Evolutionary conservation across 2,329 filamentous ascomycete species (phyloP).

Genomic region (Tolypocladium ophioglossoides): DNA sequence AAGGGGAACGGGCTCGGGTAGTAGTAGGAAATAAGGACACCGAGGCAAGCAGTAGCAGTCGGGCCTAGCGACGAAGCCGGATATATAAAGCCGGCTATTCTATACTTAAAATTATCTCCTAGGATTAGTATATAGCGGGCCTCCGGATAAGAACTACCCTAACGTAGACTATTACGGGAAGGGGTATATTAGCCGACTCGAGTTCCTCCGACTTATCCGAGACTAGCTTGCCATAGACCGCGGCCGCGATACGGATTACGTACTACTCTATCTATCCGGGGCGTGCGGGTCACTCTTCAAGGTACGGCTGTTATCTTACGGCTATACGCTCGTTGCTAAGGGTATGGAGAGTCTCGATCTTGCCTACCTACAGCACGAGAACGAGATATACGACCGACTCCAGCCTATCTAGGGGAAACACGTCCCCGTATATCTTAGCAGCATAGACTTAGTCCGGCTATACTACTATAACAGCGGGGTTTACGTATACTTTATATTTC

Average conservation of each 20-base stretch:
- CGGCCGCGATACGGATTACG: constrained; percentile 16
- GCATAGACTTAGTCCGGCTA: constrained; percentile 5
- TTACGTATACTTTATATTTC: too few species aligned
- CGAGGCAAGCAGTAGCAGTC: not conserved
- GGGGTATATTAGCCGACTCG: constrained; percentile 10
- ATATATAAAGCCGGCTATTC: constrained; percentile 1
- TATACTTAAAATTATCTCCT: constrained; percentile 3
- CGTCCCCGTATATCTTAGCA: constrained; percentile 25
- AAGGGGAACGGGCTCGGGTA: not conserved
- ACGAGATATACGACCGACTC: constrained; percentile 19
- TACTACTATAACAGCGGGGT: too few species aligned
- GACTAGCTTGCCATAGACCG: constrained; percentile 19
- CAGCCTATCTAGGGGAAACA: constrained; percentile 18
- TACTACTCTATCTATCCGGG: constrained; percentile 17
- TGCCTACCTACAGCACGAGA: constrained; percentile 15
- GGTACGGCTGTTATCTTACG: constrained; percentile 19
- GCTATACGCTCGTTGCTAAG: constrained; percentile 29
- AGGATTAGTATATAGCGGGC: not conserved
- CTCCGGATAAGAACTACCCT: constrained; percentile 1
- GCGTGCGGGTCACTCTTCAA: constrained; percentile 24
- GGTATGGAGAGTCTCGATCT: constrained; percentile 18
- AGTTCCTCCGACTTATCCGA: constrained; percentile 17
- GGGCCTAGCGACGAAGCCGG: not conserved
- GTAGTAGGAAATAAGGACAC: not conserved
- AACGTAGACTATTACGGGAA: not conserved